phyloP scores from a whole-genome alignment of 108 stramenopile species.

The Discostella stelligeroides region DNA sequence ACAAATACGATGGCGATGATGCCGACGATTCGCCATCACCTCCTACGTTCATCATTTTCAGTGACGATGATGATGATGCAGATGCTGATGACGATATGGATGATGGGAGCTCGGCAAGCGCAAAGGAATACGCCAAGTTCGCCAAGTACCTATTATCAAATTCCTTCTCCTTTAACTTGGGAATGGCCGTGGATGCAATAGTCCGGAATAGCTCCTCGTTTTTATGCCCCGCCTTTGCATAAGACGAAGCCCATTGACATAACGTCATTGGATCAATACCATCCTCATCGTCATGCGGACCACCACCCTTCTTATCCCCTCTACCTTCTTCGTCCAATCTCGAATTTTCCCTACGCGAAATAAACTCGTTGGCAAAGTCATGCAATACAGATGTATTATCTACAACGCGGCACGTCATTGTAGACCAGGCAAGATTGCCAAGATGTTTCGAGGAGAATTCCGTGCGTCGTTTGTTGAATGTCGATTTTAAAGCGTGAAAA shows the following conservation, averaged over 20 bases:
- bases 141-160: conserved; percentile 28
- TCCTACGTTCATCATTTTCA: not conserved
- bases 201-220: conserved; percentile 20
- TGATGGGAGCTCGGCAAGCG: conserved; percentile 16
- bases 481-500: conserved; percentile 10
- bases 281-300: not conserved
- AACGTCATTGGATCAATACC: conserved; percentile 24
- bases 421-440: conserved; percentile 41
- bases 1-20: not conserved
- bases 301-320: not conserved
- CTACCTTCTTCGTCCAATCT: not conserved
- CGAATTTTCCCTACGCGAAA: not conserved
- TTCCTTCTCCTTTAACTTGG: conserved; percentile 7
- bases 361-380: conserved; percentile 28
- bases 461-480: not conserved
- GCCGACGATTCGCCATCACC: not conserved
- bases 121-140: conserved; percentile 38
- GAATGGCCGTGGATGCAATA: conserved; percentile 22
- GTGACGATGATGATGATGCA: not conserved
- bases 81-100: not conserved
- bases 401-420: conserved; percentile 24
- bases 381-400: conserved; percentile 10
- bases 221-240: conserved; percentile 35
- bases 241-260: conserved; percentile 36
- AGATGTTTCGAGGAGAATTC: conserved; percentile 31